Percentiles rank a stretch among this genome's conserved stretches.
Evolutionary conservation across 495 filamentous ascomycete genomes (phyloP).

Genomic region (Coniosporium apollinis): DNA sequence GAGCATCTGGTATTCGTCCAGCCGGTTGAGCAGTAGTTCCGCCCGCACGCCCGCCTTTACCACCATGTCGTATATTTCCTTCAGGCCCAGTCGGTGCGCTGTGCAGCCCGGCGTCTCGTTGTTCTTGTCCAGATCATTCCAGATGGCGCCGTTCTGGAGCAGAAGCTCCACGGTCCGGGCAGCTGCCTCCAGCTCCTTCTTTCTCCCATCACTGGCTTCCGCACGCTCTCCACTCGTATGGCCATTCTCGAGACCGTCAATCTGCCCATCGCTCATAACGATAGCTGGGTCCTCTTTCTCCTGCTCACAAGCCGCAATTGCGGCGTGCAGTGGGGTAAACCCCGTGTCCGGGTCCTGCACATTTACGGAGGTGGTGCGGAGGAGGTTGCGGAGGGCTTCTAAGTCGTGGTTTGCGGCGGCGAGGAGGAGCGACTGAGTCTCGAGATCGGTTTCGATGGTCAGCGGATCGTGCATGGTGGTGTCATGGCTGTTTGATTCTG

Average conservation of each 20-base stretch:
- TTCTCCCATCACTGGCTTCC: conserved; percentile 6
- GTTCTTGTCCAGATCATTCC: conserved; percentile 81
- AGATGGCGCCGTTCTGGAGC: conserved; percentile 78
- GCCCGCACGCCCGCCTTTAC: conserved; percentile 87
- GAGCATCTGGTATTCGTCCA: conserved; percentile 47
- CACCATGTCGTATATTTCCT: conserved; percentile 64
- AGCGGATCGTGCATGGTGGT: too few species aligned
- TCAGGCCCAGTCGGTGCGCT: conserved; percentile 50
- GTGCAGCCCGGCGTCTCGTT: conserved; percentile 87
- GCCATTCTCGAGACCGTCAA: conserved; percentile 4
- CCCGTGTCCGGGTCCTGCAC: conserved; percentile 74
- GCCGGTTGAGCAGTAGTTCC: conserved; percentile 51
- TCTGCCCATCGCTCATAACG: not conserved
- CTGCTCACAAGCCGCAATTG: conserved; percentile 66
- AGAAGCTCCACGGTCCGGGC: conserved; percentile 53
- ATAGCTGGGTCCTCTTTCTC: conserved; percentile 9
- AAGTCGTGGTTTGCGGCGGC: conserved; percentile 73
- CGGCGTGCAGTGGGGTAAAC: conserved; percentile 75
- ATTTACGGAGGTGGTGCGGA: conserved; percentile 51
- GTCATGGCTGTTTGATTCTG: too few species aligned
- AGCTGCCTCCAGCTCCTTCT: conserved; percentile 36
- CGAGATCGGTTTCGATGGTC: conserved; percentile 16
- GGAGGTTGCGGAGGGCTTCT: conserved; percentile 50
- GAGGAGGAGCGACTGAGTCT: conserved; percentile 42
- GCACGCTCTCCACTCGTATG: conserved; percentile 11